phyloP scores from a whole-genome alignment of 2,329 filamentous ascomycete genomes.

The Beauveria varroae region DNA sequence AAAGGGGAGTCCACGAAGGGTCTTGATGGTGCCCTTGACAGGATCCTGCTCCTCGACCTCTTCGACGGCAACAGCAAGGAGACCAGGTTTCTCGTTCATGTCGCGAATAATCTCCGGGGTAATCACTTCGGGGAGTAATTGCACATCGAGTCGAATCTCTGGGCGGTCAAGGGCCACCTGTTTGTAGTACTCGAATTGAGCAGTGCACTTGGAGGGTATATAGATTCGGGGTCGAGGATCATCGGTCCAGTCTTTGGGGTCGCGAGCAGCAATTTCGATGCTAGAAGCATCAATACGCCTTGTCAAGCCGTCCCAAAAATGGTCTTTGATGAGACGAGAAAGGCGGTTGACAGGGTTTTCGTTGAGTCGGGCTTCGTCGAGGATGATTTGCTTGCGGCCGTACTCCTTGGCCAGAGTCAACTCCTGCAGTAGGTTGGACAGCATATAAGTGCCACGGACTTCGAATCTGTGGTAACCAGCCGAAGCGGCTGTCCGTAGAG shows the following conservation, averaged over 20 bases:
- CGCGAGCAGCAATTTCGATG: conserved; percentile 76
- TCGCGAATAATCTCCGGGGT: conserved; percentile 75
- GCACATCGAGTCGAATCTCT: conserved; percentile 81
- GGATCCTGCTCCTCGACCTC: conserved; percentile 57
- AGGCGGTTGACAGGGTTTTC: conserved; percentile 92
- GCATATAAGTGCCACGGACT: conserved; percentile 91
- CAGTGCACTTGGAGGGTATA: conserved; percentile 72
- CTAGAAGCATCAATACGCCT: conserved; percentile 82
- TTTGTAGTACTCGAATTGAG: conserved; percentile 85
- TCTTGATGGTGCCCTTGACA: conserved; percentile 46
- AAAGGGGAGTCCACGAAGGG: conserved; percentile 76
- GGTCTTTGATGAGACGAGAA: conserved; percentile 75
- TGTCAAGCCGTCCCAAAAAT: conserved; percentile 90
- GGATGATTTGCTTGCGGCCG: conserved; percentile 78
- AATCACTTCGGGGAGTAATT: conserved; percentile 66
- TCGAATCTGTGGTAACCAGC: conserved; percentile 84
- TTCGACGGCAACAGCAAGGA: conserved; percentile 86
- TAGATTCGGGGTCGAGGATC: conserved; percentile 90
- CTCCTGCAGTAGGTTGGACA: conserved; percentile 94
- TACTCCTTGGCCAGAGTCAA: conserved; percentile 87
- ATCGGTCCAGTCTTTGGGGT: conserved; percentile 92
- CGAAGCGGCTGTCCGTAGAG: conserved; percentile 76
- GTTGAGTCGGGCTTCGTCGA: conserved; percentile 85
- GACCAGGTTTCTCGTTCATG: conserved; percentile 79
- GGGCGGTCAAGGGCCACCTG: conserved; percentile 71